Evolutionary conservation across 2,329 filamentous ascomycete species (phyloP), one percentile per base, ranked within the genome.

Genomic region (Dactylellina drechsleri): DNA sequence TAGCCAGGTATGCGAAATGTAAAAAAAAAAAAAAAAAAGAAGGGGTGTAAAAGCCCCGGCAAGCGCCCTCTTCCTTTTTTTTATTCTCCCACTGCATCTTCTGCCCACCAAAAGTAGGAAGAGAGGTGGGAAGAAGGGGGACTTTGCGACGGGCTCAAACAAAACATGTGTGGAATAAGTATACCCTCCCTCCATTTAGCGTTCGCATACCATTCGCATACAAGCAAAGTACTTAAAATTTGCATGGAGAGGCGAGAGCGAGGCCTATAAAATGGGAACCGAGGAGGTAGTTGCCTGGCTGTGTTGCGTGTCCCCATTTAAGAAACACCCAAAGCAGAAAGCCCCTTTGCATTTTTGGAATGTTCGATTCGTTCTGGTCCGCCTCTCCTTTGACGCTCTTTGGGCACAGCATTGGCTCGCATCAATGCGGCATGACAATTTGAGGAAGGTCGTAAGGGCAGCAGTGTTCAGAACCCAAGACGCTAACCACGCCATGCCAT

Each of bases 111-210:
- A 31, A 54, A 23, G 58, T 16, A 53, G 47, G 18, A 26, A n/a
- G 36, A n/a, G 12, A 13, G 18, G 16, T 20, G 5, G 1, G 18
- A 52, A 13, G 18, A 23, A n/a, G 18, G 47, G 20, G 20, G 18
- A 41, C 53, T 7, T 70, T 70, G 66, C 61, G 66, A 70, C 66
- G 52, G 43, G 53, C 68, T 64, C 60, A 72, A 74, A 74, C 68
- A 58, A 57, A 64, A 36, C 31, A 36, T 36, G 31, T 58, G 71
- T 75, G 70, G 68, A 62, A 66, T 62, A 61, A n/a, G 41, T 28
- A 60, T 45, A 41, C 59, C 50, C 31, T 36, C 10, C 31, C 31
- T 36, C 31, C 31, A 7, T 36, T 10, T 10, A 36, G 31, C 31
- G 23, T 23, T 23, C 31, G 10, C 31, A 36, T 23, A 23, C 2